Conservation (phyloP, 495 filamentous ascomycete species). For the Darksidea phi region DNA sequence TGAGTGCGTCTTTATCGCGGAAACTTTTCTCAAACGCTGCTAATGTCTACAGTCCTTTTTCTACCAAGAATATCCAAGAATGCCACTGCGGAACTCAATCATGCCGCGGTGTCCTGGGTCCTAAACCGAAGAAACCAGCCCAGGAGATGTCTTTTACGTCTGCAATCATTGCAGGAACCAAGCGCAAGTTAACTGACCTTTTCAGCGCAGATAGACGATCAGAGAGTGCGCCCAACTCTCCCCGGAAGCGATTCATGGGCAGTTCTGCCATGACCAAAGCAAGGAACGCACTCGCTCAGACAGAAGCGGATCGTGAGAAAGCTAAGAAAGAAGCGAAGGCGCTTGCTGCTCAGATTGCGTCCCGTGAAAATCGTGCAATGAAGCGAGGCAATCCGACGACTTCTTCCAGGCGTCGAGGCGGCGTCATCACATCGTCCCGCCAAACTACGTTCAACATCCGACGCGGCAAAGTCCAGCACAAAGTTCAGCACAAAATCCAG, state of each 20-base stretch:
- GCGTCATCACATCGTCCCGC: neutral
- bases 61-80: conserved; percentile 43
- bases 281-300: conserved; percentile 23
- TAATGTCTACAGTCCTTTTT: conserved; percentile 41
- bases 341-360: conserved; percentile 13
- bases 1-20: conserved; percentile 54
- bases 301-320: conserved; percentile 5
- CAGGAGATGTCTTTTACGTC: conserved; percentile 11
- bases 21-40: neutral
- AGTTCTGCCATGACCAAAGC: conserved; percentile 20
- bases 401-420: conserved; percentile 14
- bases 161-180: conserved; percentile 25
- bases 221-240: conserved; percentile 4
- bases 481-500: no score
- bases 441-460: neutral
- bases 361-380: conserved; percentile 26
- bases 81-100: conserved; percentile 47
- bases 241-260: conserved; percentile 26
- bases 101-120: conserved; percentile 48
- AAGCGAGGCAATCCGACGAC: conserved; percentile 20
- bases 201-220: conserved; percentile 21
- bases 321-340: conserved; percentile 17
- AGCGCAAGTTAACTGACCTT: conserved; percentile 32
- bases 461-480: neutral
- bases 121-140: conserved; percentile 35